A percentile compares a stretch with the other conserved stretches of the same genome.
Conservation (phyloP, 805 yeast genomes). For the Zygotorulaspora florentina region DNA sequence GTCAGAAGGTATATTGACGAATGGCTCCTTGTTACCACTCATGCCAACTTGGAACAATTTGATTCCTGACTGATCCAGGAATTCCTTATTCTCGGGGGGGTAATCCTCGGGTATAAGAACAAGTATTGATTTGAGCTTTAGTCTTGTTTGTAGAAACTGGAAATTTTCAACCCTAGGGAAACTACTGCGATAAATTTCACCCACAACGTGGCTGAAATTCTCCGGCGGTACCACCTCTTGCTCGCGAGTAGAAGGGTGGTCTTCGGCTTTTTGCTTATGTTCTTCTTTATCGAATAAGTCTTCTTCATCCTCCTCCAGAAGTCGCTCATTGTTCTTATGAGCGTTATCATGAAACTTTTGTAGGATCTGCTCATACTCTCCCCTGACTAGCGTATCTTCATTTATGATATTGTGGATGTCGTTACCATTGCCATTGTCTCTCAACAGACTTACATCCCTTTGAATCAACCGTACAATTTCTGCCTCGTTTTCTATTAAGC, state of each 20-base stretch:
- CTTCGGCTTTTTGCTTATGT: slow-evolving; percentile 1
- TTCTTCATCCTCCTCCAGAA: not conserved
- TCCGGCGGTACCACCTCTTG: slow-evolving; percentile 62
- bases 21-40: slow-evolving; percentile 94
- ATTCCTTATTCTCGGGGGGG: slow-evolving; percentile 69
- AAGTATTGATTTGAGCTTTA: slow-evolving; percentile 67
- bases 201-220: slow-evolving; percentile 81
- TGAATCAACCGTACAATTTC: slow-evolving; percentile 16
- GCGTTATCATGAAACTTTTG: slow-evolving; percentile 12
- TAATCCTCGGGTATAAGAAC: slow-evolving; percentile 90
- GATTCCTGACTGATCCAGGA: slow-evolving; percentile 57
- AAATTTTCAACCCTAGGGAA: slow-evolving; percentile 88
- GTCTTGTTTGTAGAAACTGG: slow-evolving; percentile 50
- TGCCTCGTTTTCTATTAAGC: slow-evolving; percentile 38
- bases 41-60: slow-evolving; percentile 81
- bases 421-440: slow-evolving; percentile 13
- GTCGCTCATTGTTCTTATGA: not conserved
- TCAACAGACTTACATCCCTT: slow-evolving; percentile 11
- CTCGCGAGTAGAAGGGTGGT: slow-evolving; percentile 4
- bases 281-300: not conserved
- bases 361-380: slow-evolving; percentile 17
- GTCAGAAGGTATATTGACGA: slow-evolving; percentile 67
- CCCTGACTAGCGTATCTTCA: slow-evolving; percentile 15
- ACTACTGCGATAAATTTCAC: slow-evolving; percentile 76
- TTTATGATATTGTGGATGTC: slow-evolving; percentile 18